Percentiles rank a stretch among this genome's conserved stretches.
These are phyloP conservation scores for Pneumocystis jirovecii DNA, from an alignment of 1,139 yeast genomes.

Conservation along the genomic window DNA sequence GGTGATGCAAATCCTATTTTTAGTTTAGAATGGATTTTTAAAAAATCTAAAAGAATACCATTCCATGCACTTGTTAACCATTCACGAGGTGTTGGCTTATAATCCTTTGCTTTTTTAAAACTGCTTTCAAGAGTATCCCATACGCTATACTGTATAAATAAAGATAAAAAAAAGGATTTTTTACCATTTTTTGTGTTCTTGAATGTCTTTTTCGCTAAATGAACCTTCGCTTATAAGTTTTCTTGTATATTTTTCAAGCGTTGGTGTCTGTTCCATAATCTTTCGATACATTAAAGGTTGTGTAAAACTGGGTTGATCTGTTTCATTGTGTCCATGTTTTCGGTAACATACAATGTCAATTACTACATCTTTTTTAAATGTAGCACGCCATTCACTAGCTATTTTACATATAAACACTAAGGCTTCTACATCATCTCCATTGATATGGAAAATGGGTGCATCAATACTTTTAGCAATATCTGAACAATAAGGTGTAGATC, in stretches of 20 bases:
- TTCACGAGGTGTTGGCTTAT: constrained; percentile 83
- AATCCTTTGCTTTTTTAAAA: constrained; percentile 72
- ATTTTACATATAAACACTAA: constrained; percentile 79
- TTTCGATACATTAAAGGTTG: constrained; percentile 94
- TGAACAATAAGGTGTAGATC: constrained; percentile 96
- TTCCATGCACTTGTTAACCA: constrained; percentile 99
- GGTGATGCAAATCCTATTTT: constrained; percentile 63
- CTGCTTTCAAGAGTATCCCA: constrained; percentile 90
- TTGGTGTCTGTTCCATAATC: constrained; percentile 78
- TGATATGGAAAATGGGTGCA: constrained; percentile 98
- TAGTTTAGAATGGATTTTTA: background rate
- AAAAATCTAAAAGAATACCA: constrained; percentile 27
- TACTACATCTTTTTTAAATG: constrained; percentile 89
- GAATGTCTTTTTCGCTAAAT: constrained; percentile 77
- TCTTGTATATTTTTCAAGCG: constrained; percentile 69
- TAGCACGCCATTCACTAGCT: constrained; percentile 98
- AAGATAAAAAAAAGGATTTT: background rate
- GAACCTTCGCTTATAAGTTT: constrained; percentile 74
- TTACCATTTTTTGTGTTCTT: constrained; percentile 85
- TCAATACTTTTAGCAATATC: constrained; percentile 93
- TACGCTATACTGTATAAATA: constrained; percentile 27
- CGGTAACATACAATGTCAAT: constrained; percentile 97
- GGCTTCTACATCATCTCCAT: constrained; percentile 95
- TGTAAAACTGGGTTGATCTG: constrained; percentile 97
- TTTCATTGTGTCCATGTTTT: constrained; percentile 97